Conservation (phyloP, 257 asterid species). For the Anisodus acutangulus region DNA sequence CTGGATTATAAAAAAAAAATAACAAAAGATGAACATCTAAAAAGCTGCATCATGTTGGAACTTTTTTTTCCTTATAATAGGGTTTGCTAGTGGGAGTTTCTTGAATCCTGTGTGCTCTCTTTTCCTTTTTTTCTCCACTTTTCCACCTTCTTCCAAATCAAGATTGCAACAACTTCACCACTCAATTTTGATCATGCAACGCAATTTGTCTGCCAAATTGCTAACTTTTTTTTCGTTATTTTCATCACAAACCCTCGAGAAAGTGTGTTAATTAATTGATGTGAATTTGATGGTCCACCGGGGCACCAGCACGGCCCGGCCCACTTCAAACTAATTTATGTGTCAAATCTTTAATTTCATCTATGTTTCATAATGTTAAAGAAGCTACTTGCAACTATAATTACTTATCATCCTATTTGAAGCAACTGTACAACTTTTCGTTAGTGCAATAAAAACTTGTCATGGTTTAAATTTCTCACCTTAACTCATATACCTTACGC, state of each 20-base stretch:
- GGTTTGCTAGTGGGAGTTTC: neutral
- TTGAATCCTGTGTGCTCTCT: neutral
- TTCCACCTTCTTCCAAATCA: neutral
- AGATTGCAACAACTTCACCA: constrained; percentile 22
- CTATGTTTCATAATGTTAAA: too few species aligned
- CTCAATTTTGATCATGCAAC: neutral
- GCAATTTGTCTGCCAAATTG: constrained; percentile 20
- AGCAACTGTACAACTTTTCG: too few species aligned
- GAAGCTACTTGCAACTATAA: too few species aligned
- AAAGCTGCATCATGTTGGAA: neutral
- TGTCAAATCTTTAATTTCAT: too few species aligned
- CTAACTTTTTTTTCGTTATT: neutral
- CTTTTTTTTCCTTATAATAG: neutral
- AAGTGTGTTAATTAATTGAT: neutral
- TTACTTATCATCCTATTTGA: too few species aligned
- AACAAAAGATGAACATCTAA: constrained; percentile 4
- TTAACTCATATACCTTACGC: too few species aligned
- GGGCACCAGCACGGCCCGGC: too few species aligned
- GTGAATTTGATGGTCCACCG: neutral
- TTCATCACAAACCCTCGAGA: constrained; percentile 21
- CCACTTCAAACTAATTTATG: too few species aligned
- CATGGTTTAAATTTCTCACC: too few species aligned
- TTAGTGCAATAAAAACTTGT: too few species aligned
- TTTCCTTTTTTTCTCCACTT: neutral
- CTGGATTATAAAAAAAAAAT: too few species aligned